Base-by-base conservation (phyloP, 176 grass and related monocot genomes). In the Metroxylon sagu region DNA sequence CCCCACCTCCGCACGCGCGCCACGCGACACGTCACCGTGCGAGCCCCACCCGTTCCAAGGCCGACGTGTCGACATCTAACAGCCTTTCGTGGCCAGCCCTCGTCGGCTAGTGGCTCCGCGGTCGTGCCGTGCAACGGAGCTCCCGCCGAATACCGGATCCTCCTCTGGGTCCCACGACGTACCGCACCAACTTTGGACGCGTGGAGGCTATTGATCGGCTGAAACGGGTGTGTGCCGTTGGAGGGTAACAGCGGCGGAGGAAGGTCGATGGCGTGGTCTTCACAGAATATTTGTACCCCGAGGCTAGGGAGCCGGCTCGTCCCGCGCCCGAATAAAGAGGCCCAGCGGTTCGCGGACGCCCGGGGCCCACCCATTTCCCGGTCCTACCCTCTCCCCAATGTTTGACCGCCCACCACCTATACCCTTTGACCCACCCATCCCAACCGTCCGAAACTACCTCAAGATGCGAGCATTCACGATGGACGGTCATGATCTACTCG, bases 241-340 rank as follows among this genome's bases (percentile, higher is more conserved):
- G 5, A n/a, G 0, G 7, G 16, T 39, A 77, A 25, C 57, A 27
- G 18, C 17, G 30, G 21, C 48, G 25, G 65, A 70, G 65, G 54
- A 70, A 77, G 74, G 18, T 50, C 61, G 61, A 64, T 70, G 68
- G 76, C 76, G 76, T 71, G 67, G 76, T 78, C 76, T 71, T 78
- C 67, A 43, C 67, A 78, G 76, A 78, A 78, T 70, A 78, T 78
- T 78, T 71, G 76, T 53, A 71, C 68, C 67, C 67, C 52, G 67
- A 71, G 67, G 59, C 35, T 14, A 67, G 18, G 19, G 18, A 43
- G 35, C 35, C 35, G 35, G 8, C 8, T 35, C 31, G 31, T 35
- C 31, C 31, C 31, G 31, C 31, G 31, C 31, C 31, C 31, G 31
- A 35, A 35, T 35, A 35, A 35, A 35, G 31, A 35, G 31, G 35